These are phyloP conservation scores for Lichtheimia corymbifera DNA, from an alignment of 371 early-diverging fungal genomes.

Conservation along the genomic window DNA sequence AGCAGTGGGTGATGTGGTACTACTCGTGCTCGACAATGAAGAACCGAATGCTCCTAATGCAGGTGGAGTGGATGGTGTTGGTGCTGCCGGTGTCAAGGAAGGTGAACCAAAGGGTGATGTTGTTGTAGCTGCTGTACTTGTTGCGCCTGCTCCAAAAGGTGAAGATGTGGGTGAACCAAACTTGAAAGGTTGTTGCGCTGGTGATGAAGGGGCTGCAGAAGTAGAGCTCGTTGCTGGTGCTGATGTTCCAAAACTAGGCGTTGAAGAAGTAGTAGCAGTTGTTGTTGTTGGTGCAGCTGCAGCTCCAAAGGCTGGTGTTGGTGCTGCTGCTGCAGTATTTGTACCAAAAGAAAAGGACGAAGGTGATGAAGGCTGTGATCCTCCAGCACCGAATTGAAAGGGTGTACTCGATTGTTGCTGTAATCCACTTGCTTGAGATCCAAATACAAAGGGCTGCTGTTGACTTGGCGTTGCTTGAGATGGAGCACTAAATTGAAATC, in stretches of 20 bases:
- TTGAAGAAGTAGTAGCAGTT: background rate
- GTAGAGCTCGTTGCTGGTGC: background rate
- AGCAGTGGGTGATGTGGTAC: too few species aligned
- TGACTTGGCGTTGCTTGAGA: background rate
- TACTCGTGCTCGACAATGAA: background rate
- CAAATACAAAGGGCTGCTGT: background rate
- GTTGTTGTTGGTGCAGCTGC: background rate
- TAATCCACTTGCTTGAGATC: background rate
- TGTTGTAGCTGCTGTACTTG: background rate
- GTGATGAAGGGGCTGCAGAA: background rate
- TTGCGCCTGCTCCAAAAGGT: too few species aligned
- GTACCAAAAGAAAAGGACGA: background rate
- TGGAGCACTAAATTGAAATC: background rate
- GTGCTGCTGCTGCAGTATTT: background rate
- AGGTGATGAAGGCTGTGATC: too few species aligned
- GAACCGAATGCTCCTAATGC: background rate
- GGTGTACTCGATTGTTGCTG: too few species aligned
- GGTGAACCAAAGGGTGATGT: conserved; percentile 1
- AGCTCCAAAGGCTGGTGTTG: background rate
- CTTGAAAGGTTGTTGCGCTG: background rate
- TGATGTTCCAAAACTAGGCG: background rate
- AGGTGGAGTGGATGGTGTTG: background rate
- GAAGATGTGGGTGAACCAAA: conserved; percentile 6
- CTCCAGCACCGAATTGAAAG: too few species aligned
- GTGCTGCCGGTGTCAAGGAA: too few species aligned